A percentile compares a stretch with the other conserved stretches of the same genome.
Evolutionary conservation across 176 grass and related monocot species (phyloP).

Genomic region (Aegilops tauschii): DNA sequence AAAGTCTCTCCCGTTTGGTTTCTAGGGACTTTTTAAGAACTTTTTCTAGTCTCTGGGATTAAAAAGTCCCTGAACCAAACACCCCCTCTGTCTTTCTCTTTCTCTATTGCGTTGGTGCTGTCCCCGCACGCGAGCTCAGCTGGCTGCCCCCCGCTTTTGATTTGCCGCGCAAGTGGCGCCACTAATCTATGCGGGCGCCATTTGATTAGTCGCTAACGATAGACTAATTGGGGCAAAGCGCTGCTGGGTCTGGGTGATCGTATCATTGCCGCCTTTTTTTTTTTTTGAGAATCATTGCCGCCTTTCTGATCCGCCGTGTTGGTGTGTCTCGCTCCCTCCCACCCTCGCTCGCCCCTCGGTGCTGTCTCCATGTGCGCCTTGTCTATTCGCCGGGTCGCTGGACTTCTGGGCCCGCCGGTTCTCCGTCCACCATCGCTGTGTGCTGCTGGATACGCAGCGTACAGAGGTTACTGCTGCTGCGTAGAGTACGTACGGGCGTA

Average conservation of each 20-base stretch:
- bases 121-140: slow-evolving; percentile 14
- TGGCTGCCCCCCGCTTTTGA: neutral
- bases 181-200: neutral
- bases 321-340: neutral
- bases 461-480: neutral
- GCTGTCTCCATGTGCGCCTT: neutral
- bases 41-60: too few relatives aligned
- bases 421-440: too few relatives aligned
- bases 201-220: neutral
- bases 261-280: slow-evolving; percentile 21
- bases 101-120: neutral
- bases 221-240: neutral
- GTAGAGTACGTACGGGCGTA: neutral
- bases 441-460: neutral
- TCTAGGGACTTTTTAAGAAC: too few relatives aligned
- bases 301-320: neutral
- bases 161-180: neutral
- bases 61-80: too few relatives aligned
- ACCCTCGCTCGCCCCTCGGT: neutral
- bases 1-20: too few relatives aligned
- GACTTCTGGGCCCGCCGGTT: too few relatives aligned
- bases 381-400: neutral
- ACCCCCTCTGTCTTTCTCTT: too few relatives aligned
- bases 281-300: slow-evolving; percentile 7
- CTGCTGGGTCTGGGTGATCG: neutral